Evolutionary conservation across 352 stramenopile genomes (phyloP).

Genomic region (Phytophthora brassicae): DNA sequence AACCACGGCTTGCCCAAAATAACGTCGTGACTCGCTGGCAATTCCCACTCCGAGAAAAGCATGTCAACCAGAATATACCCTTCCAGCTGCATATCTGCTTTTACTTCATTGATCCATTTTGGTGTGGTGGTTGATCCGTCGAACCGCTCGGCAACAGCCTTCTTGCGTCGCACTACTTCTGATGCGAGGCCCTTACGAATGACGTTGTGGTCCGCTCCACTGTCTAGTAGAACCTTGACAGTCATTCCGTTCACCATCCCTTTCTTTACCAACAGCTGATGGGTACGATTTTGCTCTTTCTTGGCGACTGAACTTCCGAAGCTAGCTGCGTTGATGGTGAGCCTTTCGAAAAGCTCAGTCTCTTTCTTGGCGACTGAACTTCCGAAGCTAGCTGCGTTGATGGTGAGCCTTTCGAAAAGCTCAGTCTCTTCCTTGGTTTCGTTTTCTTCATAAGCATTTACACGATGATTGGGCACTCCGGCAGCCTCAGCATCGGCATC

Average conservation of each 20-base stretch:
- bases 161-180: not conserved
- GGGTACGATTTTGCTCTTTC: not conserved
- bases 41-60: constrained; percentile 11
- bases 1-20: constrained; percentile 23
- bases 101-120: constrained; percentile 14
- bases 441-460: constrained; percentile 1
- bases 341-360: not conserved
- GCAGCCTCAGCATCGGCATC: not conserved
- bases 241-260: not conserved
- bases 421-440: not conserved
- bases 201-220: constrained; percentile 11
- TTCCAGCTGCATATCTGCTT: constrained; percentile 1
- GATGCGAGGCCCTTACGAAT: not conserved
- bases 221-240: constrained; percentile 8
- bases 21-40: constrained; percentile 1
- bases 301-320: not conserved
- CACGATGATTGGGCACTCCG: not conserved
- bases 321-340: constrained; percentile 6
- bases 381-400: constrained; percentile 5
- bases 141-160: constrained; percentile 1
- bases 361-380: not conserved
- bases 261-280: constrained; percentile 6
- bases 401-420: not conserved
- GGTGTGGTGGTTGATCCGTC: not conserved
- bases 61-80: constrained; percentile 2